Percentiles rank a stretch among this genome's conserved stretches.
phyloP scores from a whole-genome alignment of 768 basidiomycete species.

The Asterophora lycoperdoides region DNA sequence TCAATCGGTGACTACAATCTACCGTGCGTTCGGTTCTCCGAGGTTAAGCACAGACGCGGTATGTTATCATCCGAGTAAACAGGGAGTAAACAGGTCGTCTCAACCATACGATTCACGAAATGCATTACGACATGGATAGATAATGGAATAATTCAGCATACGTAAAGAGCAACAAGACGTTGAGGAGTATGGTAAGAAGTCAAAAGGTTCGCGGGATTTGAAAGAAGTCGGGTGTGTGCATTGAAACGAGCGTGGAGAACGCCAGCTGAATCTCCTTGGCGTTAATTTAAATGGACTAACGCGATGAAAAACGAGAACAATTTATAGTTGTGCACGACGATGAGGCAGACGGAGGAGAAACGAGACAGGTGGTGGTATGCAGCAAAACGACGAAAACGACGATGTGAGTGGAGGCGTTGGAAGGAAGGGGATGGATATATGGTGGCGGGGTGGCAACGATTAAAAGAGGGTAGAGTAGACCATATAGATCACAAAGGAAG shows the following conservation, averaged over 20 bases:
- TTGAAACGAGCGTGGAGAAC: constrained; percentile 1
- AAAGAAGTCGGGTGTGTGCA: background rate
- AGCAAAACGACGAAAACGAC: constrained; percentile 41
- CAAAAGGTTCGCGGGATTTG: background rate
- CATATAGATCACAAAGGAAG: constrained; percentile 10
- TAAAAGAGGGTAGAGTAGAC: constrained; percentile 17
- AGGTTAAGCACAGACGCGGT: no score
- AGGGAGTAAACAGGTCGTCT: background rate
- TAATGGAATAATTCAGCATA: background rate
- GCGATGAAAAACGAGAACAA: constrained; percentile 11
- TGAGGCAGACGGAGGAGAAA: constrained; percentile 16
- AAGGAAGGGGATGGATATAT: constrained; percentile 17
- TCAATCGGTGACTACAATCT: no score
- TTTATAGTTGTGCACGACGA: constrained; percentile 18
- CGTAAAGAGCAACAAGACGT: background rate
- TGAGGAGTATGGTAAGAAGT: no score
- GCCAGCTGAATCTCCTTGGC: background rate
- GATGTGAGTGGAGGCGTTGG: constrained; percentile 30
- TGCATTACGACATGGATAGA: constrained; percentile 1
- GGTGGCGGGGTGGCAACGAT: constrained; percentile 10
- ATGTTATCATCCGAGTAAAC: no score
- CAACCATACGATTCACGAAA: background rate
- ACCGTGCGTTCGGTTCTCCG: no score
- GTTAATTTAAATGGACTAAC: constrained; percentile 1
- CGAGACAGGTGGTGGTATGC: constrained; percentile 22